These are phyloP conservation scores for Tremellales sp. DNA, from an alignment of 1,284 basidiomycete species.

Conservation along the genomic window DNA sequence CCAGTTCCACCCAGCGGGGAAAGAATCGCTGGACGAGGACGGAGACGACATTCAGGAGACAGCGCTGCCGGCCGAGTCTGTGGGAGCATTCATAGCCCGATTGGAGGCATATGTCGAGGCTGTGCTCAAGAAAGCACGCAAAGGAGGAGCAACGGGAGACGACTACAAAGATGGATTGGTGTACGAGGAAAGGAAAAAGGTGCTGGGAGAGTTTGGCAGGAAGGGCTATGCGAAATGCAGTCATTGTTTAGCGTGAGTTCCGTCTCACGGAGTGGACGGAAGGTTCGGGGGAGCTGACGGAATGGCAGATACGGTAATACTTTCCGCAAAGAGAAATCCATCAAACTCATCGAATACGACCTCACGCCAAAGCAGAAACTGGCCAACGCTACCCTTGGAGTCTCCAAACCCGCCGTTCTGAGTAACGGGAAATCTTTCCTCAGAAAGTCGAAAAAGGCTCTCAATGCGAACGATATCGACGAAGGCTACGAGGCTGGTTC, in stretches of 20 bases:
- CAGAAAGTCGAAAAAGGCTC: constrained; percentile 49
- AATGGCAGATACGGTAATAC: constrained; percentile 68
- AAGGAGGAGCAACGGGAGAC: constrained; percentile 60
- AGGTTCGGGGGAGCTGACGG: not conserved
- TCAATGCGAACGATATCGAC: constrained; percentile 32
- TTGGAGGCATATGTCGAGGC: constrained; percentile 69
- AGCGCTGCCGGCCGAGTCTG: constrained; percentile 49
- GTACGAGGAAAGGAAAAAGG: constrained; percentile 78
- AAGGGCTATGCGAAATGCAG: constrained; percentile 69
- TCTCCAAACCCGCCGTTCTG: constrained; percentile 69
- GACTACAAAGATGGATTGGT: constrained; percentile 84
- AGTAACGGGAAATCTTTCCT: constrained; percentile 33
- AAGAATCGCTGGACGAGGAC: constrained; percentile 43
- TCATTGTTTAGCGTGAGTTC: constrained; percentile 74
- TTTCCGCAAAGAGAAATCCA: constrained; percentile 88
- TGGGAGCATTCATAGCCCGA: constrained; percentile 64
- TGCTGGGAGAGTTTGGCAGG: constrained; percentile 68
- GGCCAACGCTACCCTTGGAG: constrained; percentile 56
- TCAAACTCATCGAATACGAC: constrained; percentile 93
- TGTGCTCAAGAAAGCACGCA: constrained; percentile 59
- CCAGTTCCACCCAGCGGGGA: constrained; percentile 53
- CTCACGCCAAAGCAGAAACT: constrained; percentile 74
- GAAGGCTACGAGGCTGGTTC: constrained; percentile 43
- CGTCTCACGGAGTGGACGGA: not conserved
- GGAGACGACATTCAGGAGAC: constrained; percentile 43